A percentile compares a stretch with the other conserved stretches of the same genome.
These are phyloP conservation scores for Xylaria flabelliformis DNA, from an alignment of 495 filamentous ascomycete species.

Conservation along the genomic window DNA sequence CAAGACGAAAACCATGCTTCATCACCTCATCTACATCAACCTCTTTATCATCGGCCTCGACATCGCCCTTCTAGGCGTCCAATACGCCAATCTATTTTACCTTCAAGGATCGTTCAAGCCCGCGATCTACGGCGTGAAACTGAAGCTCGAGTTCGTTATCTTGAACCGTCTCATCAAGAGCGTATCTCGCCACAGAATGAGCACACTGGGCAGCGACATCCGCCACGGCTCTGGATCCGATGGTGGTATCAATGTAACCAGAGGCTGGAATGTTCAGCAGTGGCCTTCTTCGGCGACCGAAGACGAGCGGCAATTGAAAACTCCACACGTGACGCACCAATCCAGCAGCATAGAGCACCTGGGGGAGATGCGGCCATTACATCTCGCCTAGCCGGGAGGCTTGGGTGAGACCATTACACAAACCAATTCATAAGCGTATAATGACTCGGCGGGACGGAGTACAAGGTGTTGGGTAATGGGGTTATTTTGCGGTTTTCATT, in stretches of 20 bases:
- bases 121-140: constrained; percentile 60
- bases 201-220: constrained; percentile 20
- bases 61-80: constrained; percentile 51
- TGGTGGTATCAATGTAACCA: constrained; percentile 1
- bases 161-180: constrained; percentile 51
- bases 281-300: constrained; percentile 6
- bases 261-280: constrained; percentile 21
- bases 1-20: constrained; percentile 43
- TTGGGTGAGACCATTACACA: constrained; percentile 4
- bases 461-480: constrained; percentile 9
- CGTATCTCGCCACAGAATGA: constrained; percentile 24
- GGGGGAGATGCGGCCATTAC: constrained; percentile 11
- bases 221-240: constrained; percentile 23
- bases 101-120: constrained; percentile 59
- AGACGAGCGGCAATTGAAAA: constrained; percentile 22
- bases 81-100: constrained; percentile 55
- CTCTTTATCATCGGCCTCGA: constrained; percentile 59
- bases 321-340: constrained; percentile 20
- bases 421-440: neutral
- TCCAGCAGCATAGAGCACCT: constrained; percentile 26
- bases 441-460: constrained; percentile 12
- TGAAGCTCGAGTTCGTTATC: constrained; percentile 61
- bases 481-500: constrained; percentile 9
- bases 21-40: constrained; percentile 55
- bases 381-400: neutral